Base-by-base conservation (phyloP, 1,284 basidiomycete species). In the Termitomyces sp. region DNA sequence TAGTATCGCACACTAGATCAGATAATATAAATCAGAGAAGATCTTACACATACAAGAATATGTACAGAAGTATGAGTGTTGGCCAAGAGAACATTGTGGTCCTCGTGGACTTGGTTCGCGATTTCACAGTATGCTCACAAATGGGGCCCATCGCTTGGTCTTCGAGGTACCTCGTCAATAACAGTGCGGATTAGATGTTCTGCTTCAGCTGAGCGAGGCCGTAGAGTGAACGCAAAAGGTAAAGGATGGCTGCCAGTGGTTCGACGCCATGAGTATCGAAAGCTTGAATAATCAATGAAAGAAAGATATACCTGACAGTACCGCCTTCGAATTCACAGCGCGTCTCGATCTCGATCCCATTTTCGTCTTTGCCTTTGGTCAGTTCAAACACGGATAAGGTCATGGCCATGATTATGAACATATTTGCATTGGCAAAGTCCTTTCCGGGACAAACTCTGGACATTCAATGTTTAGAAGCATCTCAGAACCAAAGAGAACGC, bases 211-310 rank as follows among this genome's bases (percentile, higher is more conserved):
- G 61, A 62, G 1, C 61, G 57, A 19, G 61, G 60, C 21, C 54
- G 61, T 5, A 64, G 53, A 10, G 45, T 49, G 28, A 55, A 62
- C 13, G 53, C 48, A 46, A 64, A 64, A 11, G 61, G 62, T 2
- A 54, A 46, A 9, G 62, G 60, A 38, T 62, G 56, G 21, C 62
- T 65, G n/a, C n/a, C n/a, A n/a, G n/a, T n/a, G 44, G 11, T 46
- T 24, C 19, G 33, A 9, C 7, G 4, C 2, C 3, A 19, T 34
- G 5, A 34, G 31, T 16, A 18, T 13, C 37, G 2, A 3, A 16
- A 37, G 1, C 7, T 21, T 37, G 7, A 11, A 24, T 5, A 13
- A 18, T 37, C 2, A 19, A 11, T 5, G 6, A 24, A 41, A 6
- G 24, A 11, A 14, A 3, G 10, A 53, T 49, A n/a, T 38, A 57